phyloP scores from a whole-genome alignment of 2,329 filamentous ascomycete species.

The Claviceps spartinae region DNA sequence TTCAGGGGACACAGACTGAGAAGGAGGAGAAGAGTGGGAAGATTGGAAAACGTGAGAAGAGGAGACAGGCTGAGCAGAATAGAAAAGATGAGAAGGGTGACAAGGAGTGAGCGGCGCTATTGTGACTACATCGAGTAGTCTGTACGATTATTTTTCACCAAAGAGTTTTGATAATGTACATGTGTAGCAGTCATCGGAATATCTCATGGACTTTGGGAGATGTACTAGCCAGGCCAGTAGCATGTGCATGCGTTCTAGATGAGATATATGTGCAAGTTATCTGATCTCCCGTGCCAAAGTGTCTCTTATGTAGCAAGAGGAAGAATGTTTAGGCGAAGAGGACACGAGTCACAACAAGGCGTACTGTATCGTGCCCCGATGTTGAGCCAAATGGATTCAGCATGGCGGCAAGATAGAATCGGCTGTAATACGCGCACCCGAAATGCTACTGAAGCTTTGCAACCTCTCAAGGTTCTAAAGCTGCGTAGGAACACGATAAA shows the following conservation, averaged over 20 bases:
- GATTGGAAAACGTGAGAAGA: no score
- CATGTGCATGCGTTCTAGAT: neutral
- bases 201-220: neutral
- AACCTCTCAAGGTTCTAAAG: no score
- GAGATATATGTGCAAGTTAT: neutral
- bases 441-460: no score
- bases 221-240: no score
- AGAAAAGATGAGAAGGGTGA: constrained; percentile 8
- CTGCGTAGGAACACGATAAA: no score
- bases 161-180: neutral
- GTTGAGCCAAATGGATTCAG: neutral
- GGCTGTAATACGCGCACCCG: no score
- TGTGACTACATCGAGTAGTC: neutral
- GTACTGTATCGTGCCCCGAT: neutral
- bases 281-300: neutral
- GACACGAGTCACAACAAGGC: neutral
- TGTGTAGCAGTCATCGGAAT: neutral
- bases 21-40: no score
- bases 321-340: neutral
- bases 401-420: neutral
- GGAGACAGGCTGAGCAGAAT: no score
- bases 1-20: no score
- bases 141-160: constrained; percentile 19
- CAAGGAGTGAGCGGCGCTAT: constrained; percentile 5
- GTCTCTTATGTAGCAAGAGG: neutral